A percentile compares a stretch with the other conserved stretches of the same genome.
Conservation (phyloP, 192 early-diverging fungal genomes). For the Funneliformis mosseae region DNA sequence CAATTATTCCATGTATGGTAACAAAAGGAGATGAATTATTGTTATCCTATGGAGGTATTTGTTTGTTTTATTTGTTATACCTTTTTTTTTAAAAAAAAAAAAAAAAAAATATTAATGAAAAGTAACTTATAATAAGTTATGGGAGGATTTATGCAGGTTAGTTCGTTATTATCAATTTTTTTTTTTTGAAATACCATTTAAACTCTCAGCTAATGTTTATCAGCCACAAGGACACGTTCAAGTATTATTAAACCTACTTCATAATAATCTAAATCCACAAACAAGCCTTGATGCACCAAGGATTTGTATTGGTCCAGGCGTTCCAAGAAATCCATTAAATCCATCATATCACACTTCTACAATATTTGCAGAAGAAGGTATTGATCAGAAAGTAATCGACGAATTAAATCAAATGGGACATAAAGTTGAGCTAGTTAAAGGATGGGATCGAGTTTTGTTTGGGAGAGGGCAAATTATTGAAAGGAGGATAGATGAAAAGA, state of each 20-base stretch:
- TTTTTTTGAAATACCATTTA: too few species aligned
- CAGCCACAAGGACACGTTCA: constrained; percentile 83
- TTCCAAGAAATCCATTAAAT: constrained; percentile 25
- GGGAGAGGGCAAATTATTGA: constrained; percentile 78
- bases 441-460: constrained; percentile 57
- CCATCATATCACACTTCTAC: not conserved
- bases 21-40: constrained; percentile 46
- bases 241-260: constrained; percentile 68
- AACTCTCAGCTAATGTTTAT: not conserved
- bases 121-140: constrained; percentile 50
- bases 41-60: constrained; percentile 51
- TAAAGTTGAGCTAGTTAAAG: constrained; percentile 47
- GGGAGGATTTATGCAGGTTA: constrained; percentile 74
- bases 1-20: constrained; percentile 75
- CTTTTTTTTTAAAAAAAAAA: not conserved
- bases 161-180: not conserved
- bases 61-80: not conserved
- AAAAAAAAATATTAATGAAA: constrained; percentile 14
- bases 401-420: constrained; percentile 64
- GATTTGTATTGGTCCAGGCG: constrained; percentile 57
- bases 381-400: constrained; percentile 44
- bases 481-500: constrained; percentile 38
- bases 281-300: constrained; percentile 69
- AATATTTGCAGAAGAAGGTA: constrained; percentile 69
- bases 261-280: constrained; percentile 63